Base-by-base conservation (phyloP, 225 moss, liverwort and hornwort species). In the Polytrichum formosum region DNA sequence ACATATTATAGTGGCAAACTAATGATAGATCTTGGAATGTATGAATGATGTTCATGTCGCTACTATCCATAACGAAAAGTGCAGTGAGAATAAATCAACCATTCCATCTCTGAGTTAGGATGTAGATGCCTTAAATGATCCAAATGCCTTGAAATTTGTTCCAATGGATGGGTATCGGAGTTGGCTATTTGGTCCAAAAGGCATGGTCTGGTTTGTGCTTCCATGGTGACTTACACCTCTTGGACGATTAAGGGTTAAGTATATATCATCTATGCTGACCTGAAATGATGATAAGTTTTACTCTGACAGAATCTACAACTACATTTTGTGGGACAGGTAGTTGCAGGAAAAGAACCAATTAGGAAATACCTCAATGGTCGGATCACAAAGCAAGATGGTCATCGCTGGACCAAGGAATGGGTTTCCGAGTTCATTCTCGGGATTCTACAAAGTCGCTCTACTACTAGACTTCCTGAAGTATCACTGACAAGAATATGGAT, bases 381-480 rank as follows among this genome's bases (percentile, higher is more conserved):
- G 61, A 63, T 68, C n/a, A 85, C 82, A 54, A 87, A 88, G 70
- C 81, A 87, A 80, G 76, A 91, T 26, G 85, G 87, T 29, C 86
- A 86, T 68, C 85, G 88, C 25, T 79, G 92, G 81, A 92, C 92
- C 67, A 81, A 86, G n/a, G 85, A 85, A 29, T 91, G 95, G 91
- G 72, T 95, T 55, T 87, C 88, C 61, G 65, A 86, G 13, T 77
- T 82, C 56, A 71, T 96, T 30, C 37, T 37, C 0, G 37, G 37
- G 37, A 37, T 37, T 37, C 37, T 37, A 37, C 37, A 37, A 37
- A 23, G 37, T 13, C 13, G 0, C 37, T 37, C 37, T 37, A 10
- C 37, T 0, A 13, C 37, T 10, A 37, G 37, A 29, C 29, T 29
- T 37, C 37, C 37, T 37, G 37, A 37, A 37, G 37, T 37, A 37